Evolutionary conservation across 352 stramenopile genomes (phyloP).

Genomic region (Phytophthora sojae): DNA sequence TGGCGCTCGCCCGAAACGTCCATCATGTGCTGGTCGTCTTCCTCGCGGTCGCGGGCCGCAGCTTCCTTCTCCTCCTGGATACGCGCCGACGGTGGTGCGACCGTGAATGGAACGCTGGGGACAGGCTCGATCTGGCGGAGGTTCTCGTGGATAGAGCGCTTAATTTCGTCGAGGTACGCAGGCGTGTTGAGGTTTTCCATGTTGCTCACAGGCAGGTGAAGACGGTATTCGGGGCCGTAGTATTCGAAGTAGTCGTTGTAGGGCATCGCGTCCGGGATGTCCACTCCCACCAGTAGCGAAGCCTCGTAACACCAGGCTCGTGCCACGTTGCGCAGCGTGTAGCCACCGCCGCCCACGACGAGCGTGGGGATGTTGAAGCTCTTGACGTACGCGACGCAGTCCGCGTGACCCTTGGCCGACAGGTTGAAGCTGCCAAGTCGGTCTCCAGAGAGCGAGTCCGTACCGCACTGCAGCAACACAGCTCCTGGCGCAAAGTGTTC

Average conservation of each 20-base stretch:
- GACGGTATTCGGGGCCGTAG: slow-evolving; percentile 97
- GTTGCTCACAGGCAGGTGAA: slow-evolving; percentile 96
- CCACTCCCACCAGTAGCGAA: slow-evolving; percentile 93
- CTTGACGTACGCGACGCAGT: slow-evolving; percentile 97
- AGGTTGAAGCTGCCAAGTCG: slow-evolving; percentile 99
- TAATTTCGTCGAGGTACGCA: slow-evolving; percentile 91
- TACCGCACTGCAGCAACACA: slow-evolving; percentile 98
- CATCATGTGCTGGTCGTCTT: slow-evolving; percentile 73
- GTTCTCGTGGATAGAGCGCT: slow-evolving; percentile 94
- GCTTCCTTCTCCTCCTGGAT: slow-evolving; percentile 59
- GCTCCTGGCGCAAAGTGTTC: slow-evolving; percentile 95
- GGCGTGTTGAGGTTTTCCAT: slow-evolving; percentile 98
- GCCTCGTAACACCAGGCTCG: slow-evolving; percentile 96
- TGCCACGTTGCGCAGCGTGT: slow-evolving; percentile 98
- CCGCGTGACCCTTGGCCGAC: slow-evolving; percentile 96
- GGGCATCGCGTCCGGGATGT: slow-evolving; percentile 96
- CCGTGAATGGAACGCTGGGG: slow-evolving; percentile 96
- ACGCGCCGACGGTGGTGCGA: slow-evolving; percentile 66
- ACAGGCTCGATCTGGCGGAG: slow-evolving; percentile 95
- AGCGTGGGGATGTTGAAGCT: slow-evolving; percentile 97
- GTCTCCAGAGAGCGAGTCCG: slow-evolving; percentile 98
- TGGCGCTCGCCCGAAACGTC: slow-evolving; percentile 73
- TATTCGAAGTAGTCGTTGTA: slow-evolving; percentile 99
- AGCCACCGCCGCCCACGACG: slow-evolving; percentile 97
- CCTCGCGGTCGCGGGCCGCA: slow-evolving; percentile 57